A percentile compares a stretch with the other conserved stretches of the same genome.
Conservation (phyloP, 768 basidiomycete species). For the Termitomyces bulborhizus region DNA sequence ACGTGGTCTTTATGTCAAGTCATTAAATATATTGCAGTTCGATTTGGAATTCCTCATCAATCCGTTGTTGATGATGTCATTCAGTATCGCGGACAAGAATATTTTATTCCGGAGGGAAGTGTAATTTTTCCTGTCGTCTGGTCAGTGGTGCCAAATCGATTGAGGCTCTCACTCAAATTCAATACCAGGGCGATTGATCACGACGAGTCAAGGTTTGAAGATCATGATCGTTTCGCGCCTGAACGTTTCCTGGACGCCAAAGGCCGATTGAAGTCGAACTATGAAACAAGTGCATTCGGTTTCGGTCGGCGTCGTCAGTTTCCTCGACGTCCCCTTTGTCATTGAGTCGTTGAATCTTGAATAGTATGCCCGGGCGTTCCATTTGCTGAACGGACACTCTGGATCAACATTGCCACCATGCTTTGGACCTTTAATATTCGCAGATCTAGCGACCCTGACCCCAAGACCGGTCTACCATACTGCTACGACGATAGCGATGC, state of each 20-base stretch:
- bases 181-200: neutral
- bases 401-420: neutral
- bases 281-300: neutral
- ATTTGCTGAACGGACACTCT: neutral
- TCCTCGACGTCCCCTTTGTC: neutral
- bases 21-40: neutral
- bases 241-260: neutral
- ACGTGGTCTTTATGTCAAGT: neutral
- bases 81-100: neutral
- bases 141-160: neutral
- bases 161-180: neutral
- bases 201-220: neutral
- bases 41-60: neutral
- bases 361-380: neutral
- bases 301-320: neutral
- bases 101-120: neutral
- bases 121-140: neutral
- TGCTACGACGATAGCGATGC: neutral
- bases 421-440: neutral
- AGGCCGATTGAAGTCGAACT: neutral
- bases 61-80: neutral
- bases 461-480: neutral
- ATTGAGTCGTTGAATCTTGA: neutral
- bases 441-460: neutral
- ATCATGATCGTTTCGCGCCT: neutral